These are phyloP conservation scores for Sporisorium exsertum DNA, from an alignment of 1,284 basidiomycete genomes.

Conservation along the genomic window DNA sequence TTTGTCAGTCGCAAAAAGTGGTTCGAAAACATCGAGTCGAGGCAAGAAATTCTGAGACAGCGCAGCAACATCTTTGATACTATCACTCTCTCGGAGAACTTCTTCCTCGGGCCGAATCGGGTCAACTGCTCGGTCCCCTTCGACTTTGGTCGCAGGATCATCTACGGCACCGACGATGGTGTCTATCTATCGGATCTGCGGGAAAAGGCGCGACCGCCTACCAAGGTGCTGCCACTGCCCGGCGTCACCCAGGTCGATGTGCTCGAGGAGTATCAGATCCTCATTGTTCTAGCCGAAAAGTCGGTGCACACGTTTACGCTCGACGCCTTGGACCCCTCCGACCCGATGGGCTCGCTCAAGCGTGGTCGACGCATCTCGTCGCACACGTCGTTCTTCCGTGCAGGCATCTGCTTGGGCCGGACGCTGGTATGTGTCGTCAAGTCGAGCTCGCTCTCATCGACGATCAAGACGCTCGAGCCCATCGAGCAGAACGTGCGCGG, in stretches of 20 bases:
- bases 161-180: constrained; percentile 96
- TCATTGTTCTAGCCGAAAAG: constrained; percentile 89
- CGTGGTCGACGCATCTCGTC: constrained; percentile 94
- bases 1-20: constrained; percentile 89
- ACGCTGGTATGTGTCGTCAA: constrained; percentile 99
- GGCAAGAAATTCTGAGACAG: constrained; percentile 86
- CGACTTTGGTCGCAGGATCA: constrained; percentile 84
- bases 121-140: constrained; percentile 96
- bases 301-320: constrained; percentile 96
- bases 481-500: constrained; percentile 85
- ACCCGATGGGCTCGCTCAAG: constrained; percentile 89
- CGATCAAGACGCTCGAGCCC: constrained; percentile 97
- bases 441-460: constrained; percentile 90
- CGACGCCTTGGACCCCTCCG: constrained; percentile 88
- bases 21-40: constrained; percentile 90
- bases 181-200: constrained; percentile 91
- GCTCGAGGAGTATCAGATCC: constrained; percentile 92
- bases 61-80: constrained; percentile 89
- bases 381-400: constrained; percentile 98
- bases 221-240: constrained; percentile 87
- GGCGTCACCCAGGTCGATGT: constrained; percentile 97
- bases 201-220: constrained; percentile 77
- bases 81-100: constrained; percentile 84
- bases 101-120: constrained; percentile 80
- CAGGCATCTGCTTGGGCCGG: constrained; percentile 89